Evolutionary conservation across 371 early-diverging fungal genomes (phyloP).

Genomic region (Syncephalastrum contaminatum): DNA sequence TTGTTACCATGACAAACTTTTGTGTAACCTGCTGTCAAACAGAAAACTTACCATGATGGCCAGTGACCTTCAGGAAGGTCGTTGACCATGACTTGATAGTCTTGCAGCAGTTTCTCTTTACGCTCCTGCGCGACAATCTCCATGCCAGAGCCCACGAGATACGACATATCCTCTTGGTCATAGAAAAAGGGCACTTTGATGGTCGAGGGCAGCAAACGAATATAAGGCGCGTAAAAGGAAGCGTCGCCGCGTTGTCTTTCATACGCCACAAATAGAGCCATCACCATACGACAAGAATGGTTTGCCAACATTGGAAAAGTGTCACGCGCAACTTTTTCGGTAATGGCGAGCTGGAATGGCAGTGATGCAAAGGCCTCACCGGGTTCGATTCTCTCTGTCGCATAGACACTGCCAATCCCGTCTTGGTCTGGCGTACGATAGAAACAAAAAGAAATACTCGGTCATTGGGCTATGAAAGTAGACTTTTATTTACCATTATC

Average conservation of each 20-base stretch:
- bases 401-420: slow-evolving; percentile 44
- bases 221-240: slow-evolving; percentile 53
- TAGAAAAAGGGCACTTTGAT: slow-evolving; percentile 47
- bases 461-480: no score
- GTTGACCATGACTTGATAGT: slow-evolving; percentile 32
- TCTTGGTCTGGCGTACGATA: slow-evolving; percentile 15
- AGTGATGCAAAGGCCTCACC: slow-evolving; percentile 36
- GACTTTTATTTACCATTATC: no score
- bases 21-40: slow-evolving; percentile 3
- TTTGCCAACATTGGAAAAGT: slow-evolving; percentile 24
- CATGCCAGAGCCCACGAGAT: slow-evolving; percentile 52
- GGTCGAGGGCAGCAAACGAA: slow-evolving; percentile 44
- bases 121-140: slow-evolving; percentile 42
- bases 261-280: slow-evolving; percentile 38
- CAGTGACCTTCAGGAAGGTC: slow-evolving; percentile 22
- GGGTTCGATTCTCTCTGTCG: slow-evolving; percentile 25
- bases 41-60: slow-evolving; percentile 33
- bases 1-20: slow-evolving; percentile 3
- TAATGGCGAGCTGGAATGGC: slow-evolving; percentile 44
- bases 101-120: slow-evolving; percentile 20
- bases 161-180: slow-evolving; percentile 43
- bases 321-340: slow-evolving; percentile 44
- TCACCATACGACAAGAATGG: slow-evolving; percentile 36
- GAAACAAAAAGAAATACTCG: no score
- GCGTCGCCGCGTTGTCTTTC: slow-evolving; percentile 29